Evolutionary conservation across 2,329 filamentous ascomycete species (phyloP).

Genomic region (Aspergillus sp.): DNA sequence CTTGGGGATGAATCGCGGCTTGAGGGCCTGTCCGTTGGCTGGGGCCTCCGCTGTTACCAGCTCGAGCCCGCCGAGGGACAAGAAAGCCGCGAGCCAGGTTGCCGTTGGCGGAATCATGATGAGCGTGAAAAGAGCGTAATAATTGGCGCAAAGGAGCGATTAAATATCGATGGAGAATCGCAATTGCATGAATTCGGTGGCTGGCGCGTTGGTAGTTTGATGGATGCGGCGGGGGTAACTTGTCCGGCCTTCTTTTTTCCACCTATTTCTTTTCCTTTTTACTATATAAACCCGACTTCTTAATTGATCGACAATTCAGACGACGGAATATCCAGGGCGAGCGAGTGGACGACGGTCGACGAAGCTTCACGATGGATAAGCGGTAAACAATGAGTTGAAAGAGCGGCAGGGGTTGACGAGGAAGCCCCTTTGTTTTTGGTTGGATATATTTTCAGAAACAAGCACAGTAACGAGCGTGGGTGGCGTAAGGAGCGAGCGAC

Average conservation of each 20-base stretch:
- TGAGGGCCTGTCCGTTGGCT: slow-evolving; percentile 23
- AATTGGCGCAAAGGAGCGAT: slow-evolving; percentile 5
- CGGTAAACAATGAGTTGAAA: slow-evolving; percentile 13
- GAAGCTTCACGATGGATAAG: not conserved
- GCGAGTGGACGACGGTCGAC: not conserved
- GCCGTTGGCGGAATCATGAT: slow-evolving; percentile 30
- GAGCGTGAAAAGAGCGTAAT: slow-evolving; percentile 10
- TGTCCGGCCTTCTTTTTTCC: too few species aligned
- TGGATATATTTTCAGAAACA: slow-evolving; percentile 5
- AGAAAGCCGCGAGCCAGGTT: slow-evolving; percentile 30
- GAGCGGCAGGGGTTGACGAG: slow-evolving; percentile 21
- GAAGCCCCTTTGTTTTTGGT: slow-evolving; percentile 5
- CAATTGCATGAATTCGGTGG: slow-evolving; percentile 18
- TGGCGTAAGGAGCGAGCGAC: slow-evolving; percentile 27
- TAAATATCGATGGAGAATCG: slow-evolving; percentile 5
- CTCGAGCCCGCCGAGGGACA: slow-evolving; percentile 32
- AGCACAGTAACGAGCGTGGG: slow-evolving; percentile 24
- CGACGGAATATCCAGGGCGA: slow-evolving; percentile 7
- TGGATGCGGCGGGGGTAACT: not conserved
- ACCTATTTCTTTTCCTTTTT: too few species aligned
- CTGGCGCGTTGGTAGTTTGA: slow-evolving; percentile 13
- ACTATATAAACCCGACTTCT: not conserved
- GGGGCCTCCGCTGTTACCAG: slow-evolving; percentile 30
- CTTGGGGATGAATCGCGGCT: slow-evolving; percentile 33
- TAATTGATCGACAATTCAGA: too few species aligned